Evolutionary conservation across 1,139 yeast genomes (phyloP).

Genomic region (Zhuliangozyma blackwelliae): DNA sequence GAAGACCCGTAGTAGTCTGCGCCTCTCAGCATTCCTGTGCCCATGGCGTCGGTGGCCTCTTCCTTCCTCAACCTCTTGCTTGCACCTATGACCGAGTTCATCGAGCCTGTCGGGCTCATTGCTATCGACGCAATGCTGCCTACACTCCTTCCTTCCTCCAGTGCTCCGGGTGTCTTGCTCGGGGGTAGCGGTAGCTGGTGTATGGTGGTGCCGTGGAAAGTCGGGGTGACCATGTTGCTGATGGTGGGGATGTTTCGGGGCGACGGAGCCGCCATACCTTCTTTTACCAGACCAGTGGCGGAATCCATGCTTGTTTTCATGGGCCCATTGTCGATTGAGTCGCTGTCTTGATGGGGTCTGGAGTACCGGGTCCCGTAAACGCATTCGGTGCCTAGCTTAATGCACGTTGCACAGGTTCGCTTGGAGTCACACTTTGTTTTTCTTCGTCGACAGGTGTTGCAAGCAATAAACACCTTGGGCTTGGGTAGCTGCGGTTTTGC

Average conservation of each 20-base stretch:
- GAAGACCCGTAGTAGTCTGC: conserved; percentile 7
- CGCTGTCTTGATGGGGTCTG: conserved; percentile 5
- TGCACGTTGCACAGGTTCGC: conserved; percentile 6
- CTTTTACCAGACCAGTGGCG: too few species aligned
- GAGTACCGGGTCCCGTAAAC: conserved; percentile 4
- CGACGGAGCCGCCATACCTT: background rate
- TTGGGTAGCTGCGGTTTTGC: conserved; percentile 1
- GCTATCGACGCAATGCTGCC: background rate
- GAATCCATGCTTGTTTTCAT: too few species aligned
- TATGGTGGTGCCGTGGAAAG: background rate
- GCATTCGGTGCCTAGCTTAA: conserved; percentile 5
- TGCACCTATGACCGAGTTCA: conserved; percentile 1
- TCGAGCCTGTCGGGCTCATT: conserved; percentile 1
- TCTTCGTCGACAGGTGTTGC: conserved; percentile 8
- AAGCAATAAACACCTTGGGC: conserved; percentile 7
- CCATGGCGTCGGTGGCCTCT: conserved; percentile 7
- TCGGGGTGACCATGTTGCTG: conserved; percentile 2
- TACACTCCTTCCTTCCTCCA: background rate
- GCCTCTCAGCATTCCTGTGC: conserved; percentile 4
- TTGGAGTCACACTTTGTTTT: conserved; percentile 8
- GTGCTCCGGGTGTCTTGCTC: too few species aligned
- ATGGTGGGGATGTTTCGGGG: conserved; percentile 2
- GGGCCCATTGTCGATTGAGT: too few species aligned
- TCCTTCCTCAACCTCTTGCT: background rate
- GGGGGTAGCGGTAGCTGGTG: conserved; percentile 3